Evolutionary conservation across 768 basidiomycete species (phyloP).

Genomic region (Suillus cothurnatus): DNA sequence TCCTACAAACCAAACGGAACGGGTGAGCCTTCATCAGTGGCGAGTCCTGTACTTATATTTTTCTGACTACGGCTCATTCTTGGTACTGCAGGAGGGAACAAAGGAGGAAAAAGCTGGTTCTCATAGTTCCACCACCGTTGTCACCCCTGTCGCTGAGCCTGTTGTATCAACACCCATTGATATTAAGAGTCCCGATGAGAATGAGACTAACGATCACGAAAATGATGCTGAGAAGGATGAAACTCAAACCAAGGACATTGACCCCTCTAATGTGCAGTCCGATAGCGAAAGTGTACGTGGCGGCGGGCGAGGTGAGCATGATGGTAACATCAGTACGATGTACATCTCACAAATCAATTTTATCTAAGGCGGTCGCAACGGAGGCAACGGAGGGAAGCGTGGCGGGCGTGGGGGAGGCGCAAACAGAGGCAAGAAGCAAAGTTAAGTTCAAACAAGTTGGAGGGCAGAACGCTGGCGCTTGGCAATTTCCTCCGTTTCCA

Average conservation of each 20-base stretch:
- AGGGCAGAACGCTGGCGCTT: not conserved
- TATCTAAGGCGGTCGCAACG: not conserved
- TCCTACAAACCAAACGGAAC: conserved; percentile 8
- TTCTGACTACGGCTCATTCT: conserved; percentile 35
- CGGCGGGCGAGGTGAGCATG: conserved; percentile 19
- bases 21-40: conserved; percentile 37
- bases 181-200: conserved; percentile 26
- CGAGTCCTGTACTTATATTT: conserved; percentile 22
- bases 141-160: conserved; percentile 16
- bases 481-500: not conserved
- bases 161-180: conserved; percentile 30
- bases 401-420: not conserved
- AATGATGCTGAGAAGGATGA: conserved; percentile 31
- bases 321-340: not conserved
- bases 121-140: conserved; percentile 16
- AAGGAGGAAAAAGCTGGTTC: conserved; percentile 5
- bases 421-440: not conserved
- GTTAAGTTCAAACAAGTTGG: not conserved
- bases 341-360: conserved; percentile 1
- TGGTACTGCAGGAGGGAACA: conserved; percentile 20
- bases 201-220: conserved; percentile 22
- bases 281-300: conserved; percentile 20
- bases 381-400: not conserved
- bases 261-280: conserved; percentile 13
- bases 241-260: conserved; percentile 12